Conservation (phyloP, 768 basidiomycete species). For the Lactarius psammicola region DNA sequence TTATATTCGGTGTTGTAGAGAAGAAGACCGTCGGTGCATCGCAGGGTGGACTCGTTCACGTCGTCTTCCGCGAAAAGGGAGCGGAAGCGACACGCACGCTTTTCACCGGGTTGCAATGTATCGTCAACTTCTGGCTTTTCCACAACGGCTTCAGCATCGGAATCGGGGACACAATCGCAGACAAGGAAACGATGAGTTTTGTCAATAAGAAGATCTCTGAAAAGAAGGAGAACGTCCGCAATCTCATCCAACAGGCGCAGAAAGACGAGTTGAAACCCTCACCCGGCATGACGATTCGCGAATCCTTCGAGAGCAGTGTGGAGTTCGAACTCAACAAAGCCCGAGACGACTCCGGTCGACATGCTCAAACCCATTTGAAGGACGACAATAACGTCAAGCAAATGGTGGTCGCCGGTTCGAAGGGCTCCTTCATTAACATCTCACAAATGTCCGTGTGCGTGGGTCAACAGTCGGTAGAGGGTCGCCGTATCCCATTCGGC, state of each 20-base stretch:
- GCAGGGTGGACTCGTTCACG: slow-evolving; percentile 91
- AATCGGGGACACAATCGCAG: slow-evolving; percentile 98
- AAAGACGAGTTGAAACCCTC: slow-evolving; percentile 84
- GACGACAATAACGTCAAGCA: slow-evolving; percentile 99
- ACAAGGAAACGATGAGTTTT: slow-evolving; percentile 78
- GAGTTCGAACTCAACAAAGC: slow-evolving; percentile 91
- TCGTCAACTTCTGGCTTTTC: slow-evolving; percentile 98
- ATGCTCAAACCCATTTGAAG: slow-evolving; percentile 96
- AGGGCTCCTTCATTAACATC: slow-evolving; percentile 99
- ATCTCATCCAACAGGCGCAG: slow-evolving; percentile 78
- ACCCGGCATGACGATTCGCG: slow-evolving; percentile 99
- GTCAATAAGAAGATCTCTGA: slow-evolving; percentile 82
- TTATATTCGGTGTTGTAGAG: slow-evolving; percentile 92
- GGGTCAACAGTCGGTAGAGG: slow-evolving; percentile 97
- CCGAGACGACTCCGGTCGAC: slow-evolving; percentile 93
- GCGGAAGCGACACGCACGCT: slow-evolving; percentile 86
- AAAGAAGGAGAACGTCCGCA: slow-evolving; percentile 75
- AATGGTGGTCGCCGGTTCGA: slow-evolving; percentile 99
- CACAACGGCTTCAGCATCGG: slow-evolving; percentile 99
- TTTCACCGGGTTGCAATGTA: slow-evolving; percentile 91
- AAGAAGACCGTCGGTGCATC: slow-evolving; percentile 99
- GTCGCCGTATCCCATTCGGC: slow-evolving; percentile 96
- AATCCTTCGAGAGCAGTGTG: slow-evolving; percentile 93
- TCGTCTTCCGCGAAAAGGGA: slow-evolving; percentile 97
- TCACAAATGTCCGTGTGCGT: slow-evolving; percentile 99